Conservation (phyloP, 2,329 filamentous ascomycete genomes). For the Mycosphaerelloides madeirae region DNA sequence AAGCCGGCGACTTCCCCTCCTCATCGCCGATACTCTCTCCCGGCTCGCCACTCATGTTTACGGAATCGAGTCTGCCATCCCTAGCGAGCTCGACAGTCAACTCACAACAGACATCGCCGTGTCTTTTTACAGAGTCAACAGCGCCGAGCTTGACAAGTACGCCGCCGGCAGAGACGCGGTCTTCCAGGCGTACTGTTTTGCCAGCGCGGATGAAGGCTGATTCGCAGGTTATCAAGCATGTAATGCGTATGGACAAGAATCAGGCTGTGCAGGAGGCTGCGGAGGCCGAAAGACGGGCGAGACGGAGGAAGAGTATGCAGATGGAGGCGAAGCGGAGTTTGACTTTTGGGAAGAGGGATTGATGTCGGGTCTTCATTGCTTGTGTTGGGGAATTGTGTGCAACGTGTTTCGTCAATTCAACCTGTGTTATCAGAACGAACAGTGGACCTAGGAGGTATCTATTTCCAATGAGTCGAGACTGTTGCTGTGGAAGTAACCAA, state of each 20-base stretch:
- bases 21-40: not conserved
- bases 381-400: no score
- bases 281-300: slow-evolving; percentile 16
- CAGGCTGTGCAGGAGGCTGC: slow-evolving; percentile 21
- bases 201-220: slow-evolving; percentile 2
- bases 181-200: not conserved
- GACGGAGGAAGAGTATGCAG: slow-evolving; percentile 10
- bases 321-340: slow-evolving; percentile 5
- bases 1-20: slow-evolving; percentile 7
- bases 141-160: not conserved
- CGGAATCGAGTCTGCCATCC: slow-evolving; percentile 9
- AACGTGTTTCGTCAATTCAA: no score
- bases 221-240: slow-evolving; percentile 11
- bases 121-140: not conserved
- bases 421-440: no score
- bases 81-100: not conserved
- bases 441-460: no score
- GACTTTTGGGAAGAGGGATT: not conserved
- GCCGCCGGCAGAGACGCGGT: slow-evolving; percentile 1
- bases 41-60: slow-evolving; percentile 12
- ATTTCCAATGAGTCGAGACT: not conserved
- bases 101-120: not conserved
- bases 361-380: no score
- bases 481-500: slow-evolving; percentile 2
- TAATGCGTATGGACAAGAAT: slow-evolving; percentile 17